Conservation (phyloP, 768 basidiomycete genomes). For the Sistotremastrum niveocremeum region DNA sequence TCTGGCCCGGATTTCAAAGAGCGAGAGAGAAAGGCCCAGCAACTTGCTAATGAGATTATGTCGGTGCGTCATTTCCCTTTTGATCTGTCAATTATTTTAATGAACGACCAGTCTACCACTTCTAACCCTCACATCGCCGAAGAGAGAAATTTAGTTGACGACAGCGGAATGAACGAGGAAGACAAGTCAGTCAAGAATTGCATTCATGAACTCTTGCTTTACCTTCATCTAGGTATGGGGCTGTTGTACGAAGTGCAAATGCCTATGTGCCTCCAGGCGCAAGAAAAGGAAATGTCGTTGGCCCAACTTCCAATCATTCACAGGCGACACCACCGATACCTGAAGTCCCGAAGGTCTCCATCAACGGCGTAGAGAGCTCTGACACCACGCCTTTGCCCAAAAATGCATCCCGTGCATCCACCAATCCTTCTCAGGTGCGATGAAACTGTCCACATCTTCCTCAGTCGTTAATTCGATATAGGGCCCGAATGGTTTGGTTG, state of each 20-base stretch:
- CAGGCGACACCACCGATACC: constrained; percentile 15
- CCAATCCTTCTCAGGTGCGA: constrained; percentile 7
- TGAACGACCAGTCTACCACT: constrained; percentile 33
- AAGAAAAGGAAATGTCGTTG: constrained; percentile 31
- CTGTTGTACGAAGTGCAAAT: constrained; percentile 75
- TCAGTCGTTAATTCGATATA: constrained; percentile 13
- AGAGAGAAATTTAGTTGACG: constrained; percentile 62
- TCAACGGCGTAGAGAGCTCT: constrained; percentile 70
- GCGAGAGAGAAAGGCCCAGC: constrained; percentile 74
- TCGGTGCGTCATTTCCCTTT: constrained; percentile 38
- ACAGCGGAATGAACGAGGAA: constrained; percentile 78
- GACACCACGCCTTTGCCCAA: constrained; percentile 18
- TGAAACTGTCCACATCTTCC: not conserved
- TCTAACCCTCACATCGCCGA: constrained; percentile 83
- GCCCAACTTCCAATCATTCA: constrained; percentile 14
- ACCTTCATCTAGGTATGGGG: constrained; percentile 56
- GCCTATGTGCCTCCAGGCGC: constrained; percentile 95
- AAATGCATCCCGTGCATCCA: constrained; percentile 27
- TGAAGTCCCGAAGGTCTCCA: constrained; percentile 59
- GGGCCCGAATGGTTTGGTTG: constrained; percentile 63
- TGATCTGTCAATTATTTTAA: not conserved
- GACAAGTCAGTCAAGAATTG: constrained; percentile 57
- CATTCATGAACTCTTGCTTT: constrained; percentile 1
- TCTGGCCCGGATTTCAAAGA: constrained; percentile 77
- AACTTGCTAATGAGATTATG: constrained; percentile 84